phyloP scores from a whole-genome alignment of 1,284 basidiomycete species.

The Gymnopus androsaceus region DNA sequence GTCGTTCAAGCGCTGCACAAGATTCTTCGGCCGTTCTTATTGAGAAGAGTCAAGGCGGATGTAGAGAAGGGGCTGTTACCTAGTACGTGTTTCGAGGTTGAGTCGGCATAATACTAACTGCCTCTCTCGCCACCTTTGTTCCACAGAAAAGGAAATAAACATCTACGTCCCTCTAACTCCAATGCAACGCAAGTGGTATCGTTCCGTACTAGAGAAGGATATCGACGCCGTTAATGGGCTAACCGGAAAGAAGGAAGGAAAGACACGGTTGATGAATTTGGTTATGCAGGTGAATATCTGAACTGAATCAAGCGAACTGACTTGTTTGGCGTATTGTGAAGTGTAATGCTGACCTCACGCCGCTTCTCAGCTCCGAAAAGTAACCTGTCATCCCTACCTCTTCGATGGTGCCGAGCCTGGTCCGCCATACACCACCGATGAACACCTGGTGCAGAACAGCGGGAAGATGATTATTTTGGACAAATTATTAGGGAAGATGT shows the following conservation, averaged over 20 bases:
- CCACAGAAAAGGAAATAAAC: constrained; percentile 95
- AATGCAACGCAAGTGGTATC: constrained; percentile 99
- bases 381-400: constrained; percentile 83
- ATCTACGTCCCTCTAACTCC: constrained; percentile 97
- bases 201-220: constrained; percentile 95
- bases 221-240: constrained; percentile 97
- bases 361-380: constrained; percentile 65
- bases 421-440: constrained; percentile 97
- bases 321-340: neutral
- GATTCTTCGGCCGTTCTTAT: constrained; percentile 92
- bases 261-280: constrained; percentile 97
- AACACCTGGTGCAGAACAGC: constrained; percentile 92
- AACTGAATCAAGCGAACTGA: no score
- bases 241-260: constrained; percentile 97
- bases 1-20: constrained; percentile 98
- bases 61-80: constrained; percentile 96
- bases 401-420: constrained; percentile 95
- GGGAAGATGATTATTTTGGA: constrained; percentile 99
- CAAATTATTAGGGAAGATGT: constrained; percentile 88
- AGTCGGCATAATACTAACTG: neutral
- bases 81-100: constrained; percentile 52
- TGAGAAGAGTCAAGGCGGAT: constrained; percentile 94
- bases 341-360: no score
- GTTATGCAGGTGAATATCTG: constrained; percentile 88
- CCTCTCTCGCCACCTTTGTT: neutral